Evolutionary conservation across 495 filamentous ascomycete genomes (phyloP), one percentile per base, ranked within the genome.

Genomic region (Podospora bellae-mahoneyi): DNA sequence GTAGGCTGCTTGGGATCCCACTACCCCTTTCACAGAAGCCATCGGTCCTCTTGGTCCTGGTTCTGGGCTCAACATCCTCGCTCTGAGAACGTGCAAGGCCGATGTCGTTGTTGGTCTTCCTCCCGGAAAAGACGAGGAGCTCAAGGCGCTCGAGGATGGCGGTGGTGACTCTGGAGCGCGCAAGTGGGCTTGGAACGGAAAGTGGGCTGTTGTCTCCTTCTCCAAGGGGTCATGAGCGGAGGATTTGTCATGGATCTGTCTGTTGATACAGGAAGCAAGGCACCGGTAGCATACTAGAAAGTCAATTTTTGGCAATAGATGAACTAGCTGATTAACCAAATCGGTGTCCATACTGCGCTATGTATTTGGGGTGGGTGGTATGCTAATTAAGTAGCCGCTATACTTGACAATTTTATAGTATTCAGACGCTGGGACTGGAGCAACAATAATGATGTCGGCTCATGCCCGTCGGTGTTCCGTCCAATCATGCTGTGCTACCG

Each of bases 181-280:
- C 68, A 94, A 94, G 77, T 99, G 95, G 95, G 95, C 93, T 1
- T 98, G 94, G 94, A 92, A 86, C 76, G 95, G 95, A 9, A 98
- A 97, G 79, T 98, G 92, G 92, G 95, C 94, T 3, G 92, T 98
- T 44, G 89, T 95, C 15, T 94, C 93, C 23, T 96, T 97, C 72
- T 96, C 84, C 9, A 69, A 77, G 55, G 81, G 82, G 5, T 74
- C 74, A 23, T 81, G 65, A 68, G 13, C 60, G 9, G 15, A 10
- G 15, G 13, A 23, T 23, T 23, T 23, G 13, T 9, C 39, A 13
- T 13, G 39, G 39, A 13, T 48, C 9, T 48, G 9, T 48, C 15
- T 48, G 39, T 48, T 13, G 39, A 48, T 48, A 10, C 13, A 48
- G 39, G 6, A 16, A 48, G 39, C 39, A 48, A 48, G 39, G 39